Conservation (phyloP, 192 early-diverging fungal genomes). For the Phycomyces nitens region DNA sequence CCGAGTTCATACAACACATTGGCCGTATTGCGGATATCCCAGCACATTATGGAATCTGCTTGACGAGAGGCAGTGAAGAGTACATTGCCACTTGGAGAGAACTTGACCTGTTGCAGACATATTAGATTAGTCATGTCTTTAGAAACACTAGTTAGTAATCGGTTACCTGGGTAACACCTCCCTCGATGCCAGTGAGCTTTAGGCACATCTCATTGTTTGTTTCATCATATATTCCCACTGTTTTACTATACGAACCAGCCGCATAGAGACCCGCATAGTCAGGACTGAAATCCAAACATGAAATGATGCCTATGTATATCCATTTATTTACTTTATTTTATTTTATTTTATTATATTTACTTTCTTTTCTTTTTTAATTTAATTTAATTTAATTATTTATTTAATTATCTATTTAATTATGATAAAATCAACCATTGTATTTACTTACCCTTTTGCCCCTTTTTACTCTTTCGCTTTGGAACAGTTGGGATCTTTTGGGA, state of each 20-base stretch:
- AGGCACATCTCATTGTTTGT: constrained; percentile 49
- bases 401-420: no score
- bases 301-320: constrained; percentile 69
- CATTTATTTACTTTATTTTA: no score
- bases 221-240: constrained; percentile 65
- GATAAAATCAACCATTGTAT: no score
- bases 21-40: constrained; percentile 79
- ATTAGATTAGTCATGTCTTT: no score
- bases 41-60: constrained; percentile 57
- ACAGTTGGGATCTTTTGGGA: constrained; percentile 46
- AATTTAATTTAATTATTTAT: no score
- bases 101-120: constrained; percentile 47
- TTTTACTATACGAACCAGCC: constrained; percentile 66
- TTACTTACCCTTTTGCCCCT: constrained; percentile 80
- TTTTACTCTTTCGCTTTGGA: constrained; percentile 58
- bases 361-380: no score
- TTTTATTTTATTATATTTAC: no score
- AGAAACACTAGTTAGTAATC: no score
- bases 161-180: constrained; percentile 51
- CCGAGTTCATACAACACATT: constrained; percentile 49
- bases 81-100: constrained; percentile 61
- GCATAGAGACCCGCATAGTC: constrained; percentile 64
- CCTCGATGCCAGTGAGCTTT: constrained; percentile 44
- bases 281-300: constrained; percentile 67
- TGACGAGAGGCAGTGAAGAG: constrained; percentile 69